Conservation (phyloP, 1,284 basidiomycete genomes). For the Austroboletus novae-zelandiae region DNA sequence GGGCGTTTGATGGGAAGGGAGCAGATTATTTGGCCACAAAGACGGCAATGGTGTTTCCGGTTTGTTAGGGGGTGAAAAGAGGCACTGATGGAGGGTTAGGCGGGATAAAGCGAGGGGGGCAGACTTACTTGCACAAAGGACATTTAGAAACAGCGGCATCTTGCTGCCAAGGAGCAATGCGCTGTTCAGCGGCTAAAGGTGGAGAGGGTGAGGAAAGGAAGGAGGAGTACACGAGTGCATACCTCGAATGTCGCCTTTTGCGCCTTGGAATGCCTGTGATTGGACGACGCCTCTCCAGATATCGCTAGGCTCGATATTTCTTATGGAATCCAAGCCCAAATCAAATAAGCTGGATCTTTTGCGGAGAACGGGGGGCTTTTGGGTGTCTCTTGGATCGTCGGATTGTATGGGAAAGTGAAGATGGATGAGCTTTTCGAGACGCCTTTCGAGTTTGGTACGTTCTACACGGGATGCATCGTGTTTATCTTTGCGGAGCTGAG, state of each 20-base stretch:
- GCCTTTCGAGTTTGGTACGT: conserved; percentile 74
- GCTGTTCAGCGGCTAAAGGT: conserved; percentile 75
- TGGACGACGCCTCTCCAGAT: conserved; percentile 59
- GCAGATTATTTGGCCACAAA: conserved; percentile 93
- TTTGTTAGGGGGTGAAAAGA: conserved; percentile 89
- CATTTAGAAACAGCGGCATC: conserved; percentile 77
- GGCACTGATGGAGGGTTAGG: conserved; percentile 42
- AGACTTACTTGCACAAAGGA: conserved; percentile 78
- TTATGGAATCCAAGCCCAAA: conserved; percentile 49
- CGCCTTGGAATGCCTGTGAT: conserved; percentile 38
- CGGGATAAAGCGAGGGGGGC: not conserved
- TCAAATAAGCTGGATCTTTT: conserved; percentile 70
- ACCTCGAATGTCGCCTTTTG: conserved; percentile 62
- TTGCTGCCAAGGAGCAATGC: conserved; percentile 94
- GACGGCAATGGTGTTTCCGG: conserved; percentile 94
- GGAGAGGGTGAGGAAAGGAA: conserved; percentile 8
- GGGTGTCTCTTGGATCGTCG: conserved; percentile 21
- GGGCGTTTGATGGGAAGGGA: conserved; percentile 80
- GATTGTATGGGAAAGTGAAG: conserved; percentile 67
- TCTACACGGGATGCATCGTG: conserved; percentile 71
- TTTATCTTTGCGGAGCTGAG: conserved; percentile 52
- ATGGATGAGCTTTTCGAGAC: conserved; percentile 82
- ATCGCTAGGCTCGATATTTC: conserved; percentile 57
- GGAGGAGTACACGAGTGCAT: conserved; percentile 9
- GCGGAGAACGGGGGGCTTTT: conserved; percentile 18